phyloP scores from a whole-genome alignment of 1,284 basidiomycete species.

The Trichosporon coremiiforme region DNA sequence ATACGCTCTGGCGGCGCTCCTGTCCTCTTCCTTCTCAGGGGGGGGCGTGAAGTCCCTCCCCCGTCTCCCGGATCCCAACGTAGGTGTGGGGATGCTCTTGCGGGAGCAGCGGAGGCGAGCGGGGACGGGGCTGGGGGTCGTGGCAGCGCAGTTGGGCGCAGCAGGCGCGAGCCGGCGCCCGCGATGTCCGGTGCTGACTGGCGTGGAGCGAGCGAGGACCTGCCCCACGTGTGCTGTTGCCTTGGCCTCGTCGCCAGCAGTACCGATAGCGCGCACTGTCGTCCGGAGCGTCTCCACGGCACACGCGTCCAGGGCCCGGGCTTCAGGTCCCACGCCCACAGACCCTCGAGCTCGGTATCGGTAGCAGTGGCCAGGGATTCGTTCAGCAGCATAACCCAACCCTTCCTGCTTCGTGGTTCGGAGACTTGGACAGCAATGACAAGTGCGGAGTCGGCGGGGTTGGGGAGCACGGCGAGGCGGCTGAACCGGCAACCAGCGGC shows the following conservation, averaged over 20 bases:
- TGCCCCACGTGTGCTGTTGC: not conserved
- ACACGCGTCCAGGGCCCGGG: not conserved
- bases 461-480: not conserved
- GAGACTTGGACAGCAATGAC: not conserved
- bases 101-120: not conserved
- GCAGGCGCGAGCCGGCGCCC: not conserved
- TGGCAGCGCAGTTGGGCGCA: not conserved
- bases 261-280: not conserved
- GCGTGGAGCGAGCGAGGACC: not conserved
- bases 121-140: not conserved
- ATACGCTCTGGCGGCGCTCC: not conserved
- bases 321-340: slow-evolving; percentile 2
- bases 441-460: not conserved
- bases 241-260: not conserved
- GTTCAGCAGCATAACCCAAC: not conserved
- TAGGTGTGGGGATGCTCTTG: not conserved
- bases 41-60: not conserved
- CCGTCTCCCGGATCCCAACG: not conserved
- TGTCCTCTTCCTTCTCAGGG: not conserved
- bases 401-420: not conserved
- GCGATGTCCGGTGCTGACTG: not conserved
- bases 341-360: not conserved
- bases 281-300: not conserved
- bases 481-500: not conserved
- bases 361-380: not conserved